Base-by-base conservation (phyloP, 495 filamentous ascomycete species). In the Lichina pygmaea region DNA sequence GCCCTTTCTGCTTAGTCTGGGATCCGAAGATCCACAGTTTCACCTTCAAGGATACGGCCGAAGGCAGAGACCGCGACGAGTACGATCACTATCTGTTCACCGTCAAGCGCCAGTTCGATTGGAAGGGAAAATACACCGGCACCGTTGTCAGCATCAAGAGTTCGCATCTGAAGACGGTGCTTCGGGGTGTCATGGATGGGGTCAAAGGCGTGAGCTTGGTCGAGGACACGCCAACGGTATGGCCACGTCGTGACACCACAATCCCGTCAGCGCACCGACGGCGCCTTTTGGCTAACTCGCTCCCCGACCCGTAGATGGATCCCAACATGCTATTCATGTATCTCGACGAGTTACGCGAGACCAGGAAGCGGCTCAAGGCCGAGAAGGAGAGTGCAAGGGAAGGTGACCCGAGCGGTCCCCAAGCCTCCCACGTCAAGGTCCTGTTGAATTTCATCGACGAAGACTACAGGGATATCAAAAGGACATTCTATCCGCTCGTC, bases 251-350 rank as follows among this genome's bases (percentile, higher is more conserved):
- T 13, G 13, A 39, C 11, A 36, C 30, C 11, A 24, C 12, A 7
- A 8, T 17, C 33, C 50, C 17, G 50, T 4, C 16, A 46, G 44
- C 17, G 9, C 31, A 32, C 17, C 16, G 8, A n/a, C 12, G 34
- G 10, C 10, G 43, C 30, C n/a, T 24, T 24, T 4, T 24, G 24
- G 24, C 24, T 24, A 24, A 24, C 24, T 24, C 24, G 7, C 43
- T 44, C 13, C 24, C 24, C 17, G n/a, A n/a, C n/a, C 33, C 31
- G 6, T 32, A 55, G 52, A 47, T 65, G 11, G 81, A 92, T 53
- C 84, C 86, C 8, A 86, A 92, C 56, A 73, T 82, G 67, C 69
- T 93, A 7, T 94, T 93, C 64, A 62, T 89, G 46, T 86, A 86
- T 55, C 68, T 85, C 12, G 80, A 86, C 46, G 82, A 86, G 53